Conservation (phyloP, 2,329 filamentous ascomycete species). For the Hymenoscyphus albidus region DNA sequence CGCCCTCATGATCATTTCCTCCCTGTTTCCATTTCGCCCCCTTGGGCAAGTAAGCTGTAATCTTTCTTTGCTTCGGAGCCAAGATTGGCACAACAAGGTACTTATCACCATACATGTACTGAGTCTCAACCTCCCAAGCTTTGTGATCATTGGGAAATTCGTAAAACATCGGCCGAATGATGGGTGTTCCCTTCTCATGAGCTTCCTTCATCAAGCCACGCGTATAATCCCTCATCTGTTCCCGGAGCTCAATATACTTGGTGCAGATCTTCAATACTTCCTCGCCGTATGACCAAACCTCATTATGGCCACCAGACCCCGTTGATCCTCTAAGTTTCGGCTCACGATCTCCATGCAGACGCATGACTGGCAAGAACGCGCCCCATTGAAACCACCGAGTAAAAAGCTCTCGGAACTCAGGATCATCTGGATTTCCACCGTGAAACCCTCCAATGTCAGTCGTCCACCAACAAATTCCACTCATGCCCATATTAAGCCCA, state of each 20-base stretch:
- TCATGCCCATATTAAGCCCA: conserved; percentile 61
- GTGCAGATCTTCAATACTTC: conserved; percentile 57
- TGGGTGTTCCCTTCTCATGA: conserved; percentile 54
- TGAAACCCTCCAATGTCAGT: conserved; percentile 70
- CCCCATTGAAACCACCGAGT: conserved; percentile 69
- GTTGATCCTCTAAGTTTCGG: conserved; percentile 40
- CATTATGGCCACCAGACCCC: conserved; percentile 50
- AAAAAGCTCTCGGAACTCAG: conserved; percentile 58
- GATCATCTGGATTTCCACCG: conserved; percentile 54
- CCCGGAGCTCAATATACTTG: conserved; percentile 55
- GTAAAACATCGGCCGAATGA: conserved; percentile 62
- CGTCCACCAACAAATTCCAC: conserved; percentile 65
- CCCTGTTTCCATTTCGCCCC: conserved; percentile 44
- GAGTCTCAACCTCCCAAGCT: conserved; percentile 54
- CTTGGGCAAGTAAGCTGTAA: conserved; percentile 50
- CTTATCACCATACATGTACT: conserved; percentile 61
- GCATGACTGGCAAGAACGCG: conserved; percentile 63
- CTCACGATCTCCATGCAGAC: conserved; percentile 63
- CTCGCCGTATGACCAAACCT: conserved; percentile 64
- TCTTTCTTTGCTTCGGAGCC: conserved; percentile 39
- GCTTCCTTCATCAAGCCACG: conserved; percentile 56
- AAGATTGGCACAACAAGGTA: conserved; percentile 58
- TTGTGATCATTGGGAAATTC: conserved; percentile 54
- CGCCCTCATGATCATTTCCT: conserved; percentile 37
- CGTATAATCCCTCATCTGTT: conserved; percentile 55